A percentile compares a stretch with the other conserved stretches of the same genome.
These are phyloP conservation scores for Xylaria curta DNA, from an alignment of 495 filamentous ascomycete genomes.

Conservation along the genomic window DNA sequence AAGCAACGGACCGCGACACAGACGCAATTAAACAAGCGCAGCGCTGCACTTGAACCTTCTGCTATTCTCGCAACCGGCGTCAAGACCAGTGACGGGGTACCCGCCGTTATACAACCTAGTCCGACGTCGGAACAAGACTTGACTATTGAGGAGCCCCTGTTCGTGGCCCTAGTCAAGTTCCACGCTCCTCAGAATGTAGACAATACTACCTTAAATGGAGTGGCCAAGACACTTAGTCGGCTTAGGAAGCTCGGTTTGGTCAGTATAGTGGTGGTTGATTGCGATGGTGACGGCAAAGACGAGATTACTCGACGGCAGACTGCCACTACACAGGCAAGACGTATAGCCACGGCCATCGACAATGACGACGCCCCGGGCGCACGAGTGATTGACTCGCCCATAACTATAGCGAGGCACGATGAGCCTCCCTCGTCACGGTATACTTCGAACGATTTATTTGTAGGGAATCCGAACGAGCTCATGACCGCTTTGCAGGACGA, in stretches of 20 bases:
- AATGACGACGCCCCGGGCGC: constrained; percentile 67
- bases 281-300: constrained; percentile 47
- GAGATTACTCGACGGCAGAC: constrained; percentile 34
- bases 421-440: constrained; percentile 29
- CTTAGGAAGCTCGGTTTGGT: constrained; percentile 80
- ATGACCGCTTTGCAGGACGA: constrained; percentile 74
- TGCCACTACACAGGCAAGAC: constrained; percentile 70
- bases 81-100: constrained; percentile 26
- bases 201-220: constrained; percentile 70
- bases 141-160: constrained; percentile 59
- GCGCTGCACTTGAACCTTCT: constrained; percentile 7
- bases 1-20: constrained; percentile 45
- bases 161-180: constrained; percentile 88
- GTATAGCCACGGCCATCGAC: constrained; percentile 76
- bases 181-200: constrained; percentile 71
- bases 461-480: constrained; percentile 62
- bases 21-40: constrained; percentile 22
- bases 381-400: constrained; percentile 69
- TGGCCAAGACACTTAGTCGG: constrained; percentile 83
- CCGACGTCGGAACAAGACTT: constrained; percentile 59
- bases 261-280: constrained; percentile 83
- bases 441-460: constrained; percentile 42
- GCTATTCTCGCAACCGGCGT: constrained; percentile 16
- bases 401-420: constrained; percentile 45
- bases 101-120: constrained; percentile 32